Base-by-base conservation (phyloP, 495 filamentous ascomycete species). In the Aspergillus mulundensis region DNA sequence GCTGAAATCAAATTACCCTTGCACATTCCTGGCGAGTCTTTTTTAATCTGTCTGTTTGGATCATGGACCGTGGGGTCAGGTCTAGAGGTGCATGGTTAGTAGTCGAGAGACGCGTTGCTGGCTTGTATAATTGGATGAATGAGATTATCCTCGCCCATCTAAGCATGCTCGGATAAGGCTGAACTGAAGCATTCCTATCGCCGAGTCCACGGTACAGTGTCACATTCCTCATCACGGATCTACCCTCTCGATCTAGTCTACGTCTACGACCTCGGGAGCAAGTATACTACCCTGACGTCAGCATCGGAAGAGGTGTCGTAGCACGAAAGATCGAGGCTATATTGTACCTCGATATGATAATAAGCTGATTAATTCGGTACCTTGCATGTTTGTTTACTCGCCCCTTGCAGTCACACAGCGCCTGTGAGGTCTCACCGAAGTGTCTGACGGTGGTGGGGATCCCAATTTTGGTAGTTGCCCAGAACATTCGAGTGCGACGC, bases 1-100 rank as follows among this genome's bases (percentile, higher is more conserved):
- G 60, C 50, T 60, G 54, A 57, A 45, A 11, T 20, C 36, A 40
- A 30, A 19, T 36, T 52, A 47, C 34, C 23, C 66, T 28, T 58
- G 38, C 39, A 46, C 41, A 51, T 39, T 39, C 28, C 47, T 46
- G 36, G 36, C 55, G 21, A 51, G 36, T 39, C 20, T 39, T 43
- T 45, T 38, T 19, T 43, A 20, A 32, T 20, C 24, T 45, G 23
- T 49, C 28, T 30, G 5, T 24, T 47, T 56, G 23, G 38, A 38
- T 50, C 54, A 40, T 44, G 49, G 45, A 38, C 54, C 39, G 25
- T 8, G 7, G 25, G 36, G 25, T 45, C 38, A 45, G 45, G 25
- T 57, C 54, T 56, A 44, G 21, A 30, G 28, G 54, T 36, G 38
- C 19, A 45, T 32, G 47, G 43, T 48, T 56, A 45, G 40, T 49